Conservation (phyloP, 2,329 filamentous ascomycete species). For the Lasiodiplodia citricola region DNA sequence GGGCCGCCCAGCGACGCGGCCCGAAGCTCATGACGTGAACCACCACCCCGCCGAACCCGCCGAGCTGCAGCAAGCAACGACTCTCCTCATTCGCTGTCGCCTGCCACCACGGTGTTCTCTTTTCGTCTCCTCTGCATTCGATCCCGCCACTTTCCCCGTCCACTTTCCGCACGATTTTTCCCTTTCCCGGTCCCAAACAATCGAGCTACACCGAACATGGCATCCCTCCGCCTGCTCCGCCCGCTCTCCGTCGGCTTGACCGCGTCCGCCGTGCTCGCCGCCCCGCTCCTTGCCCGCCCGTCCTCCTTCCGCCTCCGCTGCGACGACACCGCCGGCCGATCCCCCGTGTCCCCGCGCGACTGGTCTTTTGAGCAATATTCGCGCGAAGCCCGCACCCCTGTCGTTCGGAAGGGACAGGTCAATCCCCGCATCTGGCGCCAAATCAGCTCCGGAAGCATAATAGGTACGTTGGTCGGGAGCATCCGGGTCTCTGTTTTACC, state of each 20-base stretch:
- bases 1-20: constrained; percentile 11
- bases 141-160: neutral
- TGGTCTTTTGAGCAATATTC: constrained; percentile 47
- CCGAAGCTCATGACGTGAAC: constrained; percentile 11
- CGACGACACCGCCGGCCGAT: constrained; percentile 40
- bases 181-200: neutral
- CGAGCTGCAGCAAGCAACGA: neutral
- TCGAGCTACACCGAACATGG: constrained; percentile 36
- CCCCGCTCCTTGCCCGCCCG: constrained; percentile 39
- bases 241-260: constrained; percentile 44
- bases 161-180: neutral
- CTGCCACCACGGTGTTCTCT: neutral
- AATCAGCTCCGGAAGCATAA: constrained; percentile 53
- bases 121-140: neutral
- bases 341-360: constrained; percentile 41
- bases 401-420: constrained; percentile 44
- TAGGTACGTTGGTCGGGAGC: constrained; percentile 39
- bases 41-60: neutral
- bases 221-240: constrained; percentile 46
- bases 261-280: constrained; percentile 37
- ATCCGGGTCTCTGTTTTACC: neutral
- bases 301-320: constrained; percentile 31
- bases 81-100: neutral
- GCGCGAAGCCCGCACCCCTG: constrained; percentile 45
- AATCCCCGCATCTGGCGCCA: constrained; percentile 52